Percentiles rank a stretch among this genome's conserved stretches.
phyloP scores from a whole-genome alignment of 164 flowering plant species.

The Tinospora cordifolia region DNA sequence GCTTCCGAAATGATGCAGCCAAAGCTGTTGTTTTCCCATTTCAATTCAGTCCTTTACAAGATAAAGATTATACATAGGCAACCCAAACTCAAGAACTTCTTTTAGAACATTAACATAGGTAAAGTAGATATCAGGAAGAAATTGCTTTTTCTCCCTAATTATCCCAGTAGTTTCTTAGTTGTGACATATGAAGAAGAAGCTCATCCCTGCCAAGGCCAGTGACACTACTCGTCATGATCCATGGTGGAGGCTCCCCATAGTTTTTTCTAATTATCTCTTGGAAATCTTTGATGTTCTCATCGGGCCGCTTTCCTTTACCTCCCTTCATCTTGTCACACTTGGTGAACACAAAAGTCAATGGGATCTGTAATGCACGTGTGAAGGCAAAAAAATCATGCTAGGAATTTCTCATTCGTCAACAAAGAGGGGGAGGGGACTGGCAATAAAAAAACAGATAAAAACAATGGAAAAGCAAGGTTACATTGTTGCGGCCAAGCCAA shows the following conservation, averaged over 20 bases:
- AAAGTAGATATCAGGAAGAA: too few species aligned
- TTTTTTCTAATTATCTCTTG: constrained; percentile 33
- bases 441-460: constrained; percentile 4
- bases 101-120: too few species aligned
- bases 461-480: constrained; percentile 18
- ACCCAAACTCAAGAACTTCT: too few species aligned
- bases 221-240: constrained; percentile 98
- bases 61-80: too few species aligned
- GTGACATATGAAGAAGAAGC: constrained; percentile 88
- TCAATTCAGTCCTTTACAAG: too few species aligned
- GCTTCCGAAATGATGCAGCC: too few species aligned
- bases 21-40: too few species aligned
- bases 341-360: constrained; percentile 84
- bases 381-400: constrained; percentile 4
- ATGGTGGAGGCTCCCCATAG: constrained; percentile 53
- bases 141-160: constrained; percentile 32
- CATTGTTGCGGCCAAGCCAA: constrained; percentile 96
- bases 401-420: too few species aligned
- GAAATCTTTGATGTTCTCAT: constrained; percentile 45
- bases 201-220: constrained; percentile 89
- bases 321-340: constrained; percentile 82
- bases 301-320: constrained; percentile 56
- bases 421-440: too few species aligned
- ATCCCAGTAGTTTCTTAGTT: constrained; percentile 92
- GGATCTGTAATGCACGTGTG: constrained; percentile 45